These are phyloP conservation scores for Neurospora sp. DNA, from an alignment of 495 filamentous ascomycete genomes.

Conservation along the genomic window DNA sequence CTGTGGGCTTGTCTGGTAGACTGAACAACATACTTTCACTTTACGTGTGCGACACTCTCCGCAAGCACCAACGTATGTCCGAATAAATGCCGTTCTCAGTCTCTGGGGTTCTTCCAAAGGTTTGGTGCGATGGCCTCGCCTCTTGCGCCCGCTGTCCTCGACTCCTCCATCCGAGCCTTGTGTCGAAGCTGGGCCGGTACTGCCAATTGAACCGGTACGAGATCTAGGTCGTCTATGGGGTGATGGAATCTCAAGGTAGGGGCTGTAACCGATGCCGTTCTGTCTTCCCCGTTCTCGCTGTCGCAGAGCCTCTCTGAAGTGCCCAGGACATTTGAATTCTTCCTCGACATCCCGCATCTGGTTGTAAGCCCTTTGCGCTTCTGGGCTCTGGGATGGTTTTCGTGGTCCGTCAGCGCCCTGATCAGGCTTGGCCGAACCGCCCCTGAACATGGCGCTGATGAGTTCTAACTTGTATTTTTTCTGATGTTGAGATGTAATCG, in stretches of 20 bases:
- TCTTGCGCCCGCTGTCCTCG: background rate
- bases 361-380: constrained; percentile 28
- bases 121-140: constrained; percentile 7
- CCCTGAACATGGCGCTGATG: background rate
- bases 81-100: constrained; percentile 15
- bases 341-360: constrained; percentile 17
- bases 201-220: background rate
- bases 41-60: constrained; percentile 11
- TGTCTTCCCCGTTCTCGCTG: background rate
- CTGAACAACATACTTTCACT: constrained; percentile 11
- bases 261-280: background rate
- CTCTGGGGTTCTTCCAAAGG: constrained; percentile 8
- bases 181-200: background rate
- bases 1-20: background rate
- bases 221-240: background rate
- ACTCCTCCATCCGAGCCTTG: background rate
- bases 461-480: background rate
- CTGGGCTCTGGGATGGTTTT: constrained; percentile 10
- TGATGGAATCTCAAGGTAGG: background rate
- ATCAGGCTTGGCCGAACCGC: background rate
- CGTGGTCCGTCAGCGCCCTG: background rate
- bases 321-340: background rate
- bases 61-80: constrained; percentile 17
- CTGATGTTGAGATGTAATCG: background rate
- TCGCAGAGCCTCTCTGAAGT: background rate